Evolutionary conservation across 2,329 filamentous ascomycete species (phyloP), one percentile per base, ranked within the genome.

Genomic region (Pestalotiopsis sp.): DNA sequence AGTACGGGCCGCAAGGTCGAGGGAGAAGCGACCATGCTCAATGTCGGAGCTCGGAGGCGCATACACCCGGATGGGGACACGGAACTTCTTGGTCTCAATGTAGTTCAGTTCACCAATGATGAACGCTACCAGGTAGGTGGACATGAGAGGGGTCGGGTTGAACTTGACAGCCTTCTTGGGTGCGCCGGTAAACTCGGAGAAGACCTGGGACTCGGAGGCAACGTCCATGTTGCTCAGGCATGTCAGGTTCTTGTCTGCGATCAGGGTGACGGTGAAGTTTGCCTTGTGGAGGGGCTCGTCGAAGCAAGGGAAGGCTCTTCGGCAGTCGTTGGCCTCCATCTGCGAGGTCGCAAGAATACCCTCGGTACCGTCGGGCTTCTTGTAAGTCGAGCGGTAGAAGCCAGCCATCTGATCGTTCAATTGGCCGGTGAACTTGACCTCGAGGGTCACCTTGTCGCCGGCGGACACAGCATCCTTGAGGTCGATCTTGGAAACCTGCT

Each of bases 161-260:
- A 98, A 98, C 72, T 91, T 95, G 73, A 98, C 93, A 3, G 92
- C 90, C 85, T 97, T 97, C 83, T 91, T 93, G 80, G 89, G 87
- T 71, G 85, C 84, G 70, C 87, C 87, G 17, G 82, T 88, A 72
- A 88, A 84, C 74, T 87, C 85, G 3, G 91, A 92, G 69, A 88
- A 82, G 7, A 96, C 85, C 68, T 93, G 90, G 56, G 90, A 90
- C 83, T 97, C 93, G 5, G 90, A 91, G 41, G 90, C 92, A 67
- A 96, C 93, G 78, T 98, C 94, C 95, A 98, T 98, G 83, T 98
- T 98, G 83, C 94, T 97, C 78, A 98, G 81, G 78, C 95, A 98
- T 13, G 95, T 97, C 82, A 97, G 83, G 76, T 93, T 86, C 84
- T 97, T 93, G 81, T 98, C 95, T 4, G 95, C 94, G 75, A 98